phyloP scores from a whole-genome alignment of 768 basidiomycete species.

The Lentinula raphanica region DNA sequence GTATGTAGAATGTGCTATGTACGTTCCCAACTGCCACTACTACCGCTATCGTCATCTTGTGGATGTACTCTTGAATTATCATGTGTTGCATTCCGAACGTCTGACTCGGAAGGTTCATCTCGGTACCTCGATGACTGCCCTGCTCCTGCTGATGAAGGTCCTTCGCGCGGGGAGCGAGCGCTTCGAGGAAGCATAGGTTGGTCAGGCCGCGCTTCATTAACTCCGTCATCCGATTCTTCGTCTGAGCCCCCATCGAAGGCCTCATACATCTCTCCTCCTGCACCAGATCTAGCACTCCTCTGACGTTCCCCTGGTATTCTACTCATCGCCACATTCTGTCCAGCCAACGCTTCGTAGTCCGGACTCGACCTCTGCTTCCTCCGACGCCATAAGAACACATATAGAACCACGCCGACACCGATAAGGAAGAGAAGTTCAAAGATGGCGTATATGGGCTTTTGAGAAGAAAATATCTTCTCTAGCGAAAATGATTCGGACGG shows the following conservation, averaged over 20 bases:
- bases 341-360: constrained; percentile 55
- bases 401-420: constrained; percentile 45
- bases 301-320: neutral
- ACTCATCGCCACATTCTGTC: constrained; percentile 74
- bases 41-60: neutral
- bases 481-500: constrained; percentile 58
- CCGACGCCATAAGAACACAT: constrained; percentile 78
- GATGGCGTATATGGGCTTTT: constrained; percentile 88
- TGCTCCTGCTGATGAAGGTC: neutral
- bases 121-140: neutral
- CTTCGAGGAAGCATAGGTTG: constrained; percentile 50
- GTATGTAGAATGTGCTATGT: neutral
- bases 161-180: constrained; percentile 17
- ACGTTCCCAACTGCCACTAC: constrained; percentile 8
- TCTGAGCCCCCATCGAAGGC: constrained; percentile 90
- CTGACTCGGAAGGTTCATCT: neutral
- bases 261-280: constrained; percentile 77
- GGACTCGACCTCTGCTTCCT: constrained; percentile 19
- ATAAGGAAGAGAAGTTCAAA: constrained; percentile 70
- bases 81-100: neutral
- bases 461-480: constrained; percentile 62
- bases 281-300: constrained; percentile 23
- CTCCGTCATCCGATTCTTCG: constrained; percentile 41
- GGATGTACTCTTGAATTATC: neutral
- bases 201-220: constrained; percentile 49